phyloP scores from a whole-genome alignment of 148 eudicot genomes.

The Spergularia marina region DNA sequence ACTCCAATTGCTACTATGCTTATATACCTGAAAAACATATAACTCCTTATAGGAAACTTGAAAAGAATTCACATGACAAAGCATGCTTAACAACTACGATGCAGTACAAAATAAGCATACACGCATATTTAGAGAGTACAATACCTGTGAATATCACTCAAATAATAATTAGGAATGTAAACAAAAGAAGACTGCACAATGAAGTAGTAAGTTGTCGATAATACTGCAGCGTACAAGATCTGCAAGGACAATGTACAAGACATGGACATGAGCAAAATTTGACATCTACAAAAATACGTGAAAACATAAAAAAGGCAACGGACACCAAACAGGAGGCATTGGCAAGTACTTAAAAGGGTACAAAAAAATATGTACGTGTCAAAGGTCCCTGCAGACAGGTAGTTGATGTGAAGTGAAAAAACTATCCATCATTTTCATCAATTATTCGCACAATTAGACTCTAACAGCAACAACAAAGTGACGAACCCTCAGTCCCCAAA shows the following conservation, averaged over 20 bases:
- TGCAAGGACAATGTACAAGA: slow-evolving; percentile 40
- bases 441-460: background rate
- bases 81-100: slow-evolving; percentile 9
- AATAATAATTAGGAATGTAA: slow-evolving; percentile 82
- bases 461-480: background rate
- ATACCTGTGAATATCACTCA: slow-evolving; percentile 86
- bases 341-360: background rate
- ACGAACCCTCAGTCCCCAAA: background rate
- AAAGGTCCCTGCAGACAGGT: background rate
- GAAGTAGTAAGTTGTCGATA: slow-evolving; percentile 74
- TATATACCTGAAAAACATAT: slow-evolving; percentile 59
- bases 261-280: slow-evolving; percentile 3
- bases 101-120: background rate
- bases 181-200: slow-evolving; percentile 63
- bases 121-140: slow-evolving; percentile 10
- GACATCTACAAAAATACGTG: slow-evolving; percentile 1
- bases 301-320: background rate
- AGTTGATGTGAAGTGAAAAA: background rate
- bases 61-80: slow-evolving; percentile 17
- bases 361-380: background rate
- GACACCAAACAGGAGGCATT: background rate
- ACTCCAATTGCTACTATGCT: slow-evolving; percentile 78
- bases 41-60: slow-evolving; percentile 22
- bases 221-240: slow-evolving; percentile 71
- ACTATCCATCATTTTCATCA: background rate